Percentiles rank a stretch among this genome's conserved stretches.
These are phyloP conservation scores for Keithomyces neogunnii DNA, from an alignment of 2,329 filamentous ascomycete genomes.

Conservation along the genomic window DNA sequence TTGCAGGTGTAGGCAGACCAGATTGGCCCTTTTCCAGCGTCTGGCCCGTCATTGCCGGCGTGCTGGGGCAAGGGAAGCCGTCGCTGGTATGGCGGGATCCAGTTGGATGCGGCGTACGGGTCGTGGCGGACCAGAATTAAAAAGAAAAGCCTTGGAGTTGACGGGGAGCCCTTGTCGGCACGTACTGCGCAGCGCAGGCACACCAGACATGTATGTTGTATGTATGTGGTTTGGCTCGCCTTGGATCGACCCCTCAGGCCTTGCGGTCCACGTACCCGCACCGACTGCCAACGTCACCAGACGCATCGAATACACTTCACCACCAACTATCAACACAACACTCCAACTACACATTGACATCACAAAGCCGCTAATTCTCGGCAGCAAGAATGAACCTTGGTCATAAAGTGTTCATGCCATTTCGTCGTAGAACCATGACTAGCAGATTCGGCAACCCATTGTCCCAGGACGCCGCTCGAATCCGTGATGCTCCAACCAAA, in stretches of 20 bases:
- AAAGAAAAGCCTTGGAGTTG: no score
- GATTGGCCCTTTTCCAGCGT: slow-evolving; percentile 29
- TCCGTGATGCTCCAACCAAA: slow-evolving; percentile 12
- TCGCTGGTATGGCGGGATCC: background rate
- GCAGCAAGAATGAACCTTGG: background rate
- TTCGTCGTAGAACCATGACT: slow-evolving; percentile 22
- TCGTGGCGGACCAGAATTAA: no score
- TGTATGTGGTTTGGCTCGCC: background rate
- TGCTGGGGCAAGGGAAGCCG: background rate
- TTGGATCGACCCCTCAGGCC: background rate
- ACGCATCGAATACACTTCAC: background rate
- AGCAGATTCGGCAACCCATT: slow-evolving; percentile 15
- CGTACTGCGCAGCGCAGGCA: no score
- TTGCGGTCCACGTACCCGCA: background rate
- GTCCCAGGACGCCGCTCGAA: slow-evolving; percentile 13
- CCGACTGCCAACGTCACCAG: background rate
- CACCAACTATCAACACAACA: no score
- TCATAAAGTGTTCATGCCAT: slow-evolving; percentile 20
- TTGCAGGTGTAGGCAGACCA: slow-evolving; percentile 50
- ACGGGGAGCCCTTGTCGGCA: no score
- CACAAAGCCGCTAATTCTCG: no score
- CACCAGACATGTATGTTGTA: no score
- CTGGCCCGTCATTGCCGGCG: slow-evolving; percentile 20
- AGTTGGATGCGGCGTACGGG: no score
- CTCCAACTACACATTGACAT: no score